phyloP scores from a whole-genome alignment of 257 asterid genomes.

The Solanum arcanum region DNA sequence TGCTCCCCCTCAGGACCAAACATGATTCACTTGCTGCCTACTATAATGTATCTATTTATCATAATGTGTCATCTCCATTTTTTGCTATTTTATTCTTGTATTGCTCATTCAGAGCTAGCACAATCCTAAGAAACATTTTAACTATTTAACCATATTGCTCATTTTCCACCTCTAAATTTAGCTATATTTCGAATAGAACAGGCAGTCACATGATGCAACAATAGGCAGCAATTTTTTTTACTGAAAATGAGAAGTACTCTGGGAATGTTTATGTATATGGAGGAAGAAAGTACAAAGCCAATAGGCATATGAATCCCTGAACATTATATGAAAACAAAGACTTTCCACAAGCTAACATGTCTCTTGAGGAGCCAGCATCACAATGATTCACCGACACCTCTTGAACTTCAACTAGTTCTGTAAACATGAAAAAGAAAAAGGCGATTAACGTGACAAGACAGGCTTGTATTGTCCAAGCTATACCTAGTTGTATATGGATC shows the following conservation, averaged over 20 bases:
- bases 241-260: neutral
- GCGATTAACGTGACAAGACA: neutral
- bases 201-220: neutral
- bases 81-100: neutral
- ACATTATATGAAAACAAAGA: conserved; percentile 4
- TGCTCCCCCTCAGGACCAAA: neutral
- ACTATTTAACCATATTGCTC: no score
- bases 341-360: conserved; percentile 9
- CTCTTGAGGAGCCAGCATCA: neutral
- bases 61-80: neutral
- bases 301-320: conserved; percentile 1
- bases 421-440: neutral
- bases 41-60: neutral
- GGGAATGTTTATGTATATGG: neutral
- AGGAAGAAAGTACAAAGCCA: conserved; percentile 10
- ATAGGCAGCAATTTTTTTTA: neutral
- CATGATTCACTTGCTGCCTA: neutral
- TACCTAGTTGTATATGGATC: neutral
- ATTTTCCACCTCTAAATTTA: neutral
- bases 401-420: conserved; percentile 21
- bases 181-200: neutral
- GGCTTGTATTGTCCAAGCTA: neutral
- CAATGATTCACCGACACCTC: conserved; percentile 1
- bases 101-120: neutral
- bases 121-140: neutral